Conservation (phyloP, 1,284 basidiomycete species). For the Boletellus sp. region DNA sequence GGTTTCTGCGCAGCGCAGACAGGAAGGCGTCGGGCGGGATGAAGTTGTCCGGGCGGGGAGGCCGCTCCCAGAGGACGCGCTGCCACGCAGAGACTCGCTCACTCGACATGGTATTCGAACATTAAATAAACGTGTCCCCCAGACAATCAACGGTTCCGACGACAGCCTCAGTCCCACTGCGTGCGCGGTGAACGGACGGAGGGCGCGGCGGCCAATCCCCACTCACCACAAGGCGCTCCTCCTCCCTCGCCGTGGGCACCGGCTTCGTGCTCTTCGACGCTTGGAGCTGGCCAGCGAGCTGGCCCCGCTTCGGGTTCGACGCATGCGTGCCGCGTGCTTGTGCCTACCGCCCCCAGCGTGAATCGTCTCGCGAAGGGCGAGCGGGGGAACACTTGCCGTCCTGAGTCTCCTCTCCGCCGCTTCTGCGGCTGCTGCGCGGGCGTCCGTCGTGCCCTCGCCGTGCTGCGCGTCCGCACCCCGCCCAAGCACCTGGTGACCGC, state of each 20-base stretch:
- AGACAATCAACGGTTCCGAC: background rate
- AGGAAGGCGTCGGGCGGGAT: conserved; percentile 80
- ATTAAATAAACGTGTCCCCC: conserved; percentile 35
- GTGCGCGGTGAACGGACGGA: conserved; percentile 25
- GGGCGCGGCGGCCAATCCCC: conserved; percentile 15
- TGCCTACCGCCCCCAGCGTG: conserved; percentile 36
- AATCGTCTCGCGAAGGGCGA: conserved; percentile 17
- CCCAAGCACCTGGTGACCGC: conserved; percentile 53
- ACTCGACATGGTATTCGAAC: conserved; percentile 18
- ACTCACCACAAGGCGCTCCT: conserved; percentile 62
- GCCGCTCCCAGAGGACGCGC: conserved; percentile 81
- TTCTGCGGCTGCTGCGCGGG: conserved; percentile 61
- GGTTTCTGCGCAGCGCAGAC: conserved; percentile 71
- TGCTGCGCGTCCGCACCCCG: conserved; percentile 20
- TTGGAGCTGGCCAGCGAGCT: conserved; percentile 54
- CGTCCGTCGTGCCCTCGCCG: conserved; percentile 37
- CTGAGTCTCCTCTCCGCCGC: conserved; percentile 66
- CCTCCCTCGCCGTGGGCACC: conserved; percentile 47
- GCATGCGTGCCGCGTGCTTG: conserved; percentile 55
- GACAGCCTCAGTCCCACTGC: conserved; percentile 30
- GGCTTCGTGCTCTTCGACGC: conserved; percentile 47
- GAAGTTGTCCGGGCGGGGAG: conserved; percentile 81
- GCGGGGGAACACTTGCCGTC: conserved; percentile 44
- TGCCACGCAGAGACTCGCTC: conserved; percentile 55
- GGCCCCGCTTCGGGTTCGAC: conserved; percentile 65